These are phyloP conservation scores for Coemansia asiatica DNA, from an alignment of 192 early-diverging fungal genomes.

Conservation along the genomic window DNA sequence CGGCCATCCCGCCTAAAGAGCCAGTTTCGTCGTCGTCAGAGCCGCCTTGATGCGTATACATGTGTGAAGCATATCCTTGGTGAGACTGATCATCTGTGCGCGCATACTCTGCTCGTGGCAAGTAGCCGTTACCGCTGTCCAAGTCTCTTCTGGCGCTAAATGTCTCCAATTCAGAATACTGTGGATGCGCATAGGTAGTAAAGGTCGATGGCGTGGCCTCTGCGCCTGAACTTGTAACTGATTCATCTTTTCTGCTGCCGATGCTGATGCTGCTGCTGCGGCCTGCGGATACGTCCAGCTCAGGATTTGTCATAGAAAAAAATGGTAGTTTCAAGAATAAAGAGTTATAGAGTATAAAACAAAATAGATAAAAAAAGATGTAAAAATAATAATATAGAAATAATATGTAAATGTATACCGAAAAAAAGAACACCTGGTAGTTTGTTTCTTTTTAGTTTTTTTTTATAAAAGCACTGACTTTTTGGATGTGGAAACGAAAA, in stretches of 20 bases:
- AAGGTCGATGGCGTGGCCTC: neutral
- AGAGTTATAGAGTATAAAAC: neutral
- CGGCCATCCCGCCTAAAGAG: constrained; percentile 21
- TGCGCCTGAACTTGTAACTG: neutral
- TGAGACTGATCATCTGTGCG: constrained; percentile 1
- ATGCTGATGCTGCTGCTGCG: constrained; percentile 5
- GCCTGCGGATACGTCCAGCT: constrained; percentile 4
- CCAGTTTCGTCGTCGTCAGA: constrained; percentile 6
- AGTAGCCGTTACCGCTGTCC: neutral
- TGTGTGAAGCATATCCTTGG: neutral
- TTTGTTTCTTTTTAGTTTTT: neutral
- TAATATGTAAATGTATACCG: neutral
- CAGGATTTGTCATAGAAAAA: constrained; percentile 11
- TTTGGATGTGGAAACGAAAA: constrained; percentile 10
- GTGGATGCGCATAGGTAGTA: neutral
- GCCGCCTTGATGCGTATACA: neutral
- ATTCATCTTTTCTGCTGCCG: constrained; percentile 6
- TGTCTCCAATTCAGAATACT: neutral
- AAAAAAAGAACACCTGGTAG: neutral
- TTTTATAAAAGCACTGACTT: constrained; percentile 6
- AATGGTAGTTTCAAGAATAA: neutral
- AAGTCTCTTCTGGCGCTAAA: neutral
- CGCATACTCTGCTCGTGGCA: neutral
- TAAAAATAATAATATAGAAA: neutral
- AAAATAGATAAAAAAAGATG: constrained; percentile 9